Evolutionary conservation across 441 rosid species (phyloP).

Genomic region (Brassica hybrid): DNA sequence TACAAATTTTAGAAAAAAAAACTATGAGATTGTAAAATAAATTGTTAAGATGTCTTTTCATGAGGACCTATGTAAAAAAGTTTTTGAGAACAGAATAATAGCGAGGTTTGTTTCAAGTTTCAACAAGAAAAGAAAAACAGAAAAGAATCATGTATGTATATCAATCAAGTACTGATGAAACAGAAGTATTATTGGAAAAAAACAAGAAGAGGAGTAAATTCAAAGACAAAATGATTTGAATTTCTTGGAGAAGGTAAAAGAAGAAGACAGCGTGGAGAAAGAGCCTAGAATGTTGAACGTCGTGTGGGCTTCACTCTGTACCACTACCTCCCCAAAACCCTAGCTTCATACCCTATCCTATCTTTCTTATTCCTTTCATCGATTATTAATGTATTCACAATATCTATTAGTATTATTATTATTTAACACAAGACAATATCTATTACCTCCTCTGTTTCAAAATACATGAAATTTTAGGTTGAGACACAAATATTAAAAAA

Average conservation of each 20-base stretch:
- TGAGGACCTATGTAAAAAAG: constrained; percentile 23
- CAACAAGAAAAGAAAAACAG: constrained; percentile 37
- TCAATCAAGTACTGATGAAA: constrained; percentile 34
- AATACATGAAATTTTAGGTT: too few relatives aligned
- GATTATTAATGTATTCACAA: not conserved
- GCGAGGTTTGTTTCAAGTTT: constrained; percentile 37
- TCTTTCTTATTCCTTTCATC: constrained; percentile 20
- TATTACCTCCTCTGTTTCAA: too few relatives aligned
- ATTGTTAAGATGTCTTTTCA: constrained; percentile 32
- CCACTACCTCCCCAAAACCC: constrained; percentile 40
- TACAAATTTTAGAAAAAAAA: not conserved
- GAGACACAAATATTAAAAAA: too few relatives aligned
- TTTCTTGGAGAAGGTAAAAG: constrained; percentile 72
- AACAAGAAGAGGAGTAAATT: constrained; percentile 59
- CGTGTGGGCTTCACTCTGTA: constrained; percentile 63
- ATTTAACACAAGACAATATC: too few relatives aligned
- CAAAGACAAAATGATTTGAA: constrained; percentile 95
- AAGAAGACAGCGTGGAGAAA: constrained; percentile 51
- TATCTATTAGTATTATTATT: too few relatives aligned
- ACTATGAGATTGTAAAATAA: not conserved
- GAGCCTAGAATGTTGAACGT: constrained; percentile 49
- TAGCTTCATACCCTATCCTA: constrained; percentile 40
- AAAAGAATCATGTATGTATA: constrained; percentile 39
- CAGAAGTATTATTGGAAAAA: constrained; percentile 41
- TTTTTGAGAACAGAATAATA: constrained; percentile 29